A percentile compares a stretch with the other conserved stretches of the same genome.
Conservation (phyloP, 2,329 filamentous ascomycete genomes). For the Lasiodiplodia gonubiensis region DNA sequence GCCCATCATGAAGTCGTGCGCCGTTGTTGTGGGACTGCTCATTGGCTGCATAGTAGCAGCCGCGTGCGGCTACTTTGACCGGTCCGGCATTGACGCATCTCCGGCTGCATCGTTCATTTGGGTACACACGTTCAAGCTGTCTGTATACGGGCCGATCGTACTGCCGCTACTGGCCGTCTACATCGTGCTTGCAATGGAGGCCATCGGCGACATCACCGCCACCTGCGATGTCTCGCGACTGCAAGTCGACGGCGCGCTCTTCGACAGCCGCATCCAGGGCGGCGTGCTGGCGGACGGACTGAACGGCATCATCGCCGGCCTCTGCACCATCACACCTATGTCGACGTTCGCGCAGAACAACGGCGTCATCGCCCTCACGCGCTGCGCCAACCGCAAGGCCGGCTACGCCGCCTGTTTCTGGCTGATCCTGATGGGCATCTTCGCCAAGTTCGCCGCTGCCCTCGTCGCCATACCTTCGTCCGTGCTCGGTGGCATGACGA, state of each 20-base stretch:
- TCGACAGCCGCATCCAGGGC: slow-evolving; percentile 79
- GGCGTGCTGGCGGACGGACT: slow-evolving; percentile 79
- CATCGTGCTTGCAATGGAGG: slow-evolving; percentile 75
- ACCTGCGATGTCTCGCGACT: slow-evolving; percentile 81
- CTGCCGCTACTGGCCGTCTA: slow-evolving; percentile 68
- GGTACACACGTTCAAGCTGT: slow-evolving; percentile 77
- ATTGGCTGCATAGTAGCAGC: slow-evolving; percentile 80
- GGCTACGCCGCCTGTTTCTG: slow-evolving; percentile 80
- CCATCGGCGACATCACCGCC: slow-evolving; percentile 80
- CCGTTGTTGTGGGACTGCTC: slow-evolving; percentile 75
- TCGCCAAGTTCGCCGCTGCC: slow-evolving; percentile 81
- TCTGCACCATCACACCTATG: slow-evolving; percentile 82
- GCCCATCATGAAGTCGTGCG: slow-evolving; percentile 82
- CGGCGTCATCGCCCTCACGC: slow-evolving; percentile 80
- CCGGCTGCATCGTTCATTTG: slow-evolving; percentile 77
- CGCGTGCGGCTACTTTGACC: slow-evolving; percentile 78
- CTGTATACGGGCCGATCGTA: slow-evolving; percentile 74
- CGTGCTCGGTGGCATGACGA: slow-evolving; percentile 63
- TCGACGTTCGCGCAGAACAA: slow-evolving; percentile 85
- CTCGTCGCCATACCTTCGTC: slow-evolving; percentile 73
- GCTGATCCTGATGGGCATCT: slow-evolving; percentile 79
- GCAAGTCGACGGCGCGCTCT: slow-evolving; percentile 72
- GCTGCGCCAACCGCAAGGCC: slow-evolving; percentile 80
- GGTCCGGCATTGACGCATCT: slow-evolving; percentile 71
- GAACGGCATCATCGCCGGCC: slow-evolving; percentile 74